Base-by-base conservation (phyloP, 441 rosid species). In the Viola pubescens region DNA sequence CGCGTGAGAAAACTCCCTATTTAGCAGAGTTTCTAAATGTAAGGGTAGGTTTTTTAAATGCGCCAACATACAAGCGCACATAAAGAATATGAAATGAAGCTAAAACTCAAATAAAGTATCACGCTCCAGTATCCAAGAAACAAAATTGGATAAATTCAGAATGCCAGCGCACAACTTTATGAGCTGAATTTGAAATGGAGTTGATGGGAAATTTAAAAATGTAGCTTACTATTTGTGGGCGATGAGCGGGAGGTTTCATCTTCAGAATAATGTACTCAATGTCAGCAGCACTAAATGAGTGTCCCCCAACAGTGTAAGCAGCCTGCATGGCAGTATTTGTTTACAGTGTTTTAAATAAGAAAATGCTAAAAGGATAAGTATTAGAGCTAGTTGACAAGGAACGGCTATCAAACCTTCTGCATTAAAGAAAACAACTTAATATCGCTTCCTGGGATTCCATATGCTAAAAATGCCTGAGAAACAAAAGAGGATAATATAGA, bases 301-400 rank as follows among this genome's bases (percentile, higher is more conserved):
- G 77, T n/a, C 87, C 89, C 64, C 92, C 92, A 13, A 86, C 71
- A 4, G 73, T 81, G 64, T 83, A 86, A 63, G 85, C 78, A 68
- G 83, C 89, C 92, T 86, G 75, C 79, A 73, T 14, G 56, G 8
- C 57, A 62, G 54, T 45, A 49, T 50, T 61, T 14, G 40, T 48
- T 75, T 68, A 63, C 14, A 41, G 44, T 59, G 57, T 13, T 58
- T 56, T 49, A n/a, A 54, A 54, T 37, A 44, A 57, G 38, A 42
- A 56, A 38, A 49, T 39, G 16, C 39, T 26, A 6, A 44, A 37
- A 49, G 47, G 38, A 52, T 14, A 38, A 37, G 3, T 13, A 12
- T 38, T 16, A 7, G 34, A 54, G 55, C 11, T 44, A 37, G 37
- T 3, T 37, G 49, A 16, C 34, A 47, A 51, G 43, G 26, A 52